Evolutionary conservation across 495 filamentous ascomycete genomes (phyloP).

Genomic region (Penicillium maclennaniae): DNA sequence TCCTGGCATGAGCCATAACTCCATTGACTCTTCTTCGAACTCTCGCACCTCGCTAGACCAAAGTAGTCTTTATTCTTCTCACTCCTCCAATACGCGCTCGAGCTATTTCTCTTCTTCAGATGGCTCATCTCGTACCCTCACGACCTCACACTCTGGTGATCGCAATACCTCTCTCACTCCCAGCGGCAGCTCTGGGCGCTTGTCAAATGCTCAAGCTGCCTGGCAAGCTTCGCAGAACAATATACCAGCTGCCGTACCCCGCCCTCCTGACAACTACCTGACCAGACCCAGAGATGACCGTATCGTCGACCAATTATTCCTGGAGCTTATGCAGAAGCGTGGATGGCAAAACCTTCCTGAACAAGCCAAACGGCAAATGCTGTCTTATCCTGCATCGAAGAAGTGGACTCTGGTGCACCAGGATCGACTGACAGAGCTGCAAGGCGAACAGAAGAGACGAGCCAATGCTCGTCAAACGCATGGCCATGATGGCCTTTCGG

Average conservation of each 20-base stretch:
- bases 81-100: conserved; percentile 59
- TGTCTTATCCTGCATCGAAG: conserved; percentile 85
- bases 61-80: conserved; percentile 58
- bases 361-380: conserved; percentile 89
- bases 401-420: conserved; percentile 98
- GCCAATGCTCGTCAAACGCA: conserved; percentile 63
- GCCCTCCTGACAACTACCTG: conserved; percentile 52
- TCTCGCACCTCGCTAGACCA: conserved; percentile 68
- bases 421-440: conserved; percentile 86
- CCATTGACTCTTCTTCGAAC: conserved; percentile 66
- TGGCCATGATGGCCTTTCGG: conserved; percentile 58
- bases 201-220: conserved; percentile 32
- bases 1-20: conserved; percentile 58
- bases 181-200: conserved; percentile 25
- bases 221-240: conserved; percentile 39
- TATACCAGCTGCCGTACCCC: conserved; percentile 44
- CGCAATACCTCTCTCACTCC: conserved; percentile 27
- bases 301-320: conserved; percentile 86
- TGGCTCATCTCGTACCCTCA: conserved; percentile 59
- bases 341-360: conserved; percentile 97
- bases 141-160: conserved; percentile 43
- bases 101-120: conserved; percentile 59
- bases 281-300: conserved; percentile 75
- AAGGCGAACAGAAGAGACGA: conserved; percentile 87
- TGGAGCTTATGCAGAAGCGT: conserved; percentile 92